Evolutionary conservation across 1,284 basidiomycete genomes (phyloP).

Genomic region (Chalciporus sp.): DNA sequence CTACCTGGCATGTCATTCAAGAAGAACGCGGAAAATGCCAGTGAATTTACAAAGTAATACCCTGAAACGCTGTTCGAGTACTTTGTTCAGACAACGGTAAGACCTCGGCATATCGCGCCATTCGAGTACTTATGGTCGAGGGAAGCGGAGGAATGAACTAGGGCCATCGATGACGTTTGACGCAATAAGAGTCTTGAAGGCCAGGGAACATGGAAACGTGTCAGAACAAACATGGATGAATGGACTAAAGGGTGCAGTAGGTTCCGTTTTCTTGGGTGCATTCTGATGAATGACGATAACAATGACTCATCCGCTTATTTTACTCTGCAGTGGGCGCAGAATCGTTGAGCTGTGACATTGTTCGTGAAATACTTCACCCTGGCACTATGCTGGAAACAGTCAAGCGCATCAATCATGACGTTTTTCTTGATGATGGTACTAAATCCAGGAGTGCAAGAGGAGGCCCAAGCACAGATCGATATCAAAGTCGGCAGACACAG

Average conservation of each 20-base stretch:
- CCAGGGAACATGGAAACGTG: background rate
- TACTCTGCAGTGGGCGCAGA: slow-evolving; percentile 12
- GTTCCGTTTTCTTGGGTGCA: slow-evolving; percentile 15
- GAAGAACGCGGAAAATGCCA: slow-evolving; percentile 4
- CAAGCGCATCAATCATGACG: slow-evolving; percentile 4
- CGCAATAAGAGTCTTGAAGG: background rate
- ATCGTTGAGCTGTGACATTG: slow-evolving; percentile 8
- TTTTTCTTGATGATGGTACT: slow-evolving; percentile 24
- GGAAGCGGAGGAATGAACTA: background rate
- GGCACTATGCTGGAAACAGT: slow-evolving; percentile 2
- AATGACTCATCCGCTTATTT: background rate
- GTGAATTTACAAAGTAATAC: slow-evolving; percentile 1
- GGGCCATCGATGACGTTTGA: slow-evolving; percentile 2
- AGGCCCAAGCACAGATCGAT: slow-evolving; percentile 19
- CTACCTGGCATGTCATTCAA: slow-evolving; percentile 27
- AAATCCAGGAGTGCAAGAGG: slow-evolving; percentile 11
- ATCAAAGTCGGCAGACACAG: slow-evolving; percentile 10
- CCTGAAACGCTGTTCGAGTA: slow-evolving; percentile 20
- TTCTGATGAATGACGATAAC: background rate
- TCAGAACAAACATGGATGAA: background rate
- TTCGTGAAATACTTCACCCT: background rate
- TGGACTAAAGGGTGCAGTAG: slow-evolving; percentile 6
- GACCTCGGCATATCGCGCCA: background rate
- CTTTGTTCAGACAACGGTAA: background rate
- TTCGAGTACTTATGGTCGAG: background rate